A percentile compares a stretch with the other conserved stretches of the same genome.
These are phyloP conservation scores for Vitis rotundifolia DNA, from an alignment of 164 flowering plant species.

Conservation along the genomic window DNA sequence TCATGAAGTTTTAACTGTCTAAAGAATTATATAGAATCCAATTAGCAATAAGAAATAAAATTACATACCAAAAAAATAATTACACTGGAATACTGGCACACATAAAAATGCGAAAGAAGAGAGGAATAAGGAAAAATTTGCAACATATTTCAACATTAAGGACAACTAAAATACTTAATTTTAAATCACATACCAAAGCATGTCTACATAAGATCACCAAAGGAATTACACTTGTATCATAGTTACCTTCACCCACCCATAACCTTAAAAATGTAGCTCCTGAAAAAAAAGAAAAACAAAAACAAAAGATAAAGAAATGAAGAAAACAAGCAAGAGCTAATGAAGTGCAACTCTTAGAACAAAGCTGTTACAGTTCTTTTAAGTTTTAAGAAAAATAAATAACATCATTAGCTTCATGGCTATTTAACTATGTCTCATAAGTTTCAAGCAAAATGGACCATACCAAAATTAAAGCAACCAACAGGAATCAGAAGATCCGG, in stretches of 20 bases:
- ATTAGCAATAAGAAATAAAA: not conserved
- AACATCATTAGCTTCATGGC: no score
- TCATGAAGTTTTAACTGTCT: no score
- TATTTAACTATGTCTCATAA: not conserved
- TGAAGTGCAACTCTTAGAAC: no score
- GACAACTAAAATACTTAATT: not conserved
- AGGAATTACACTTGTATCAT: constrained; percentile 39
- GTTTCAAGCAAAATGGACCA: not conserved
- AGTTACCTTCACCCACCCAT: constrained; percentile 62
- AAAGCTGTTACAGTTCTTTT: no score
- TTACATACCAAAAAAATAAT: not conserved
- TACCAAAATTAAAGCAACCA: not conserved
- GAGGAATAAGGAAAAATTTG: not conserved
- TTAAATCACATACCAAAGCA: constrained; percentile 40
- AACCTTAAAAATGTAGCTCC: constrained; percentile 48
- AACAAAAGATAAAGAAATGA: not conserved
- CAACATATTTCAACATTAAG: not conserved
- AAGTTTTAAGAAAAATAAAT: no score
- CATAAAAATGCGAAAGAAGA: not conserved
- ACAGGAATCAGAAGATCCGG: not conserved
- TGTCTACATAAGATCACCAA: constrained; percentile 51
- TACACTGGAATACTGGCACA: not conserved
- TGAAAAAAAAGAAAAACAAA: constrained; percentile 27
- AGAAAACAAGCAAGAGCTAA: no score
- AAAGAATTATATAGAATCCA: no score